Percentiles rank a stretch among this genome's conserved stretches.
phyloP scores from a whole-genome alignment of 805 yeast genomes.

The Starmerella riodocensis region DNA sequence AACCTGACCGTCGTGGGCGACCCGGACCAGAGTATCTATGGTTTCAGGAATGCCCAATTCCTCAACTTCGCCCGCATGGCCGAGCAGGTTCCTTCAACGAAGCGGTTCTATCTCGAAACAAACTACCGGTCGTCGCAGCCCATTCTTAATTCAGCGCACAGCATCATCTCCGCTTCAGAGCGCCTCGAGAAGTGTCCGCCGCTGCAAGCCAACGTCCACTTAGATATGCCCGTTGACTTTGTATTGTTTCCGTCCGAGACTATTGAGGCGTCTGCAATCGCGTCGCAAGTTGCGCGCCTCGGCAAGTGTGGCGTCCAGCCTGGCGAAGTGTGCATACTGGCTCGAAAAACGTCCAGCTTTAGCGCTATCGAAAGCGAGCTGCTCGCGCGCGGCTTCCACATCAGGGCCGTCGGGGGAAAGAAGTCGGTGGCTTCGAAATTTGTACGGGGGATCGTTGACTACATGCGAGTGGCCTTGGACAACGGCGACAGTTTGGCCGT shows the following conservation, averaged over 20 bases:
- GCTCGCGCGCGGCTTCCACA: constrained; percentile 44
- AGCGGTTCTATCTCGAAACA: constrained; percentile 37
- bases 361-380: constrained; percentile 53
- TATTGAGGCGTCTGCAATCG: constrained; percentile 21
- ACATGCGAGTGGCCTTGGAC: constrained; percentile 48
- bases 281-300: constrained; percentile 40
- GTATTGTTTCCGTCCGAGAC: constrained; percentile 41
- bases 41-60: constrained; percentile 68
- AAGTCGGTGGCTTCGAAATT: constrained; percentile 74
- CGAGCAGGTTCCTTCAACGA: constrained; percentile 23
- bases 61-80: constrained; percentile 51
- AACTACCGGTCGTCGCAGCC: constrained; percentile 71
- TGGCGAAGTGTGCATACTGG: constrained; percentile 59
- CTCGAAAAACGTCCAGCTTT: constrained; percentile 27
- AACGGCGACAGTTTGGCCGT: constrained; percentile 49
- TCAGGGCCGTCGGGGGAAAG: constrained; percentile 53
- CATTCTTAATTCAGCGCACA: constrained; percentile 52
- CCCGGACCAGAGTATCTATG: constrained; percentile 90
- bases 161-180: constrained; percentile 13
- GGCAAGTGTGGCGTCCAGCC: constrained; percentile 33
- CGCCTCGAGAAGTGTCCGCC: constrained; percentile 2
- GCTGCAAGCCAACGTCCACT: too few species aligned
- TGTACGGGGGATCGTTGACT: constrained; percentile 47
- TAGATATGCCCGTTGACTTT: constrained; percentile 23
- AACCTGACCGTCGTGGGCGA: constrained; percentile 83